Base-by-base conservation (phyloP, 108 stramenopile genomes). In the Discostella pseudostelligera region DNA sequence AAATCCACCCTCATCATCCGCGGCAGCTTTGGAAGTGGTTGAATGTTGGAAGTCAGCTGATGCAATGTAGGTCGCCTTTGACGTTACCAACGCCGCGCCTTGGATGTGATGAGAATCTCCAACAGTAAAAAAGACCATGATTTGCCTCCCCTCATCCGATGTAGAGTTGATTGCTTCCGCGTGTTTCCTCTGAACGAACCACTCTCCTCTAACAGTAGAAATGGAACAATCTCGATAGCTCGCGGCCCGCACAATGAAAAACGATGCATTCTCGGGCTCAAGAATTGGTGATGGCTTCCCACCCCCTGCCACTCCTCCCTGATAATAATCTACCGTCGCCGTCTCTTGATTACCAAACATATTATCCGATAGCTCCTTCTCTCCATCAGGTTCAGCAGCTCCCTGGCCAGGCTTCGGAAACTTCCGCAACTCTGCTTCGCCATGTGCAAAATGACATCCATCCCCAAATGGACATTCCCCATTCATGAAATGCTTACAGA, bases 381-480 rank as follows among this genome's bases (percentile, higher is more conserved):
- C 76, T n/a, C 72, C 81, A 56, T 73, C 44, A 16, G 70, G 44
- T 22, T 53, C 83, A 19, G 64, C 63, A 10, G 57, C 65, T 37
- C 62, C 40, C 44, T 70, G 50, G 19, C 79, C 63, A 35, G 64
- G 58, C 53, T 80, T 79, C 36, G 86, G 86, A 71, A 87, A 87
- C 43, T 68, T 78, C 24, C 81, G 50, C 54, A 93, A 64, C 60
- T 93, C 94, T 11, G 74, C 62, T 67, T 89, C 89, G 8, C 92
- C 92, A 70, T 96, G 95, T 16, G 95, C 95, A 83, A 93, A 96
- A 43, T 80, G 79, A 48, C 74, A 81, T 37, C 74, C 78, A 68
- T 81, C 84, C 13, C 89, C 95, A 80, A 93, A 96, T 10, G 92
- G 95, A 82, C 95, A 96, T 24, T 89, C 87, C 25, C 90, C 90